Base-by-base conservation (phyloP, 345 rosid genomes). In the Pelargonium nanum region DNA sequence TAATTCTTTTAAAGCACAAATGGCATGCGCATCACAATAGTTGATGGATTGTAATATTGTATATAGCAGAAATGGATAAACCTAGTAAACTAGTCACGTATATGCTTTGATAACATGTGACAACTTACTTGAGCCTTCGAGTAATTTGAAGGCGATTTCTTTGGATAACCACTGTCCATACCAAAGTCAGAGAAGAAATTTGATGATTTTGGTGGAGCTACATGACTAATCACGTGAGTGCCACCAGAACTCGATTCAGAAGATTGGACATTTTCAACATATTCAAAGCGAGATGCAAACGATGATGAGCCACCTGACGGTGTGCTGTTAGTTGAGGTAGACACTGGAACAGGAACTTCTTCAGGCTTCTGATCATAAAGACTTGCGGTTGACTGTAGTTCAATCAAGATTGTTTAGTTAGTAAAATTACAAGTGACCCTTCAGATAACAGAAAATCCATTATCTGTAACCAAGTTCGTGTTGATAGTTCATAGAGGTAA, bases 361-460 rank as follows among this genome's bases (percentile, higher is more conserved):
- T 91, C 96, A 22, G 99, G 99, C 74, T 94, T 86, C 75, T 94
- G 99, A 68, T 94, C 97, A 75, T 94, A 94, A 5, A 94, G 85
- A 74, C 76, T 79, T 66, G 82, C 97, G 71, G 76, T 88, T 26
- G 95, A 73, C 97, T 93, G 83, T 74, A 80, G 53, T 60, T 16
- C 56, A 22, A 26, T 58, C 68, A 17, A 59, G 52, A n/a, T 28
- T 26, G 67, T 56, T 32, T 45, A 22, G 22, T n/a, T 2, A 23
- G 52, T 25, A 5, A 40, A 19, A 13, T 45, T 63, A 53, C 24
- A 53, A 53, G 25, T 21, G 23, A 62, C 22, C 57, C 52, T 62
- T 2, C 20, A 32, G 4, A 4, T 56, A 53, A 26, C 58, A 59
- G 65, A 12, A 68, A n/a, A n/a, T n/a, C n/a, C n/a, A n/a, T n/a